Conservation (phyloP, 495 filamentous ascomycete species). For the Talaromyces adpressus region DNA sequence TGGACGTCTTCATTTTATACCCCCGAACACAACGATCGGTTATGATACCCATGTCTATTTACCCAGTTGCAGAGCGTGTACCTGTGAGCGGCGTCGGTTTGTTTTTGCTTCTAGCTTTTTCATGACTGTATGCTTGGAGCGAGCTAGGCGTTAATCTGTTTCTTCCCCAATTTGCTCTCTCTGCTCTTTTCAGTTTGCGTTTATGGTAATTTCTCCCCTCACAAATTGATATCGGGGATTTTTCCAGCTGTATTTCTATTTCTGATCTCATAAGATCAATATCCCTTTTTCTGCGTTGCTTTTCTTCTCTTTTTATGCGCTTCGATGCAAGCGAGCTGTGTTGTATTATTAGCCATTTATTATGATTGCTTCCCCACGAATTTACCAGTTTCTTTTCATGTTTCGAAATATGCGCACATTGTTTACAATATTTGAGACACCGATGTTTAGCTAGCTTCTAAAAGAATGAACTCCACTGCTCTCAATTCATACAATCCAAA, state of each 20-base stretch:
- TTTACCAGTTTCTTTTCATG: not conserved
- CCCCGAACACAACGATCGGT: not conserved
- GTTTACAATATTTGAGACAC: not conserved
- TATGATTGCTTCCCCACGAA: not conserved
- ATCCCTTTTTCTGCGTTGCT: not conserved
- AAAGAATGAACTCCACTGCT: not conserved
- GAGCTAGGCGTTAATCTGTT: not conserved
- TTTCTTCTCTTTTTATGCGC: not conserved
- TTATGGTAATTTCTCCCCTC: not conserved
- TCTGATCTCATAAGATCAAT: not conserved
- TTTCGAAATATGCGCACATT: not conserved
- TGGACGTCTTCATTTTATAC: not conserved
- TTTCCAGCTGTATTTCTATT: not conserved
- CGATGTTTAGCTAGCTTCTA: not conserved
- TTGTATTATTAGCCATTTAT: not conserved
- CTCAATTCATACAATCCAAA: not conserved
- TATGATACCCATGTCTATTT: constrained; percentile 7
- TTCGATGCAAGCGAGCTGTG: not conserved
- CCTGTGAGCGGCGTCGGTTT: not conserved
- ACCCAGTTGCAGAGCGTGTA: not conserved
- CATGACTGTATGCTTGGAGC: not conserved
- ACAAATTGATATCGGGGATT: not conserved
- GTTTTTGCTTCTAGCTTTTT: constrained; percentile 3
- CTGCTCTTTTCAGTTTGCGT: not conserved
- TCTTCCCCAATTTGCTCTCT: not conserved